phyloP scores from a whole-genome alignment of 768 basidiomycete genomes.

The Suillus americanus region DNA sequence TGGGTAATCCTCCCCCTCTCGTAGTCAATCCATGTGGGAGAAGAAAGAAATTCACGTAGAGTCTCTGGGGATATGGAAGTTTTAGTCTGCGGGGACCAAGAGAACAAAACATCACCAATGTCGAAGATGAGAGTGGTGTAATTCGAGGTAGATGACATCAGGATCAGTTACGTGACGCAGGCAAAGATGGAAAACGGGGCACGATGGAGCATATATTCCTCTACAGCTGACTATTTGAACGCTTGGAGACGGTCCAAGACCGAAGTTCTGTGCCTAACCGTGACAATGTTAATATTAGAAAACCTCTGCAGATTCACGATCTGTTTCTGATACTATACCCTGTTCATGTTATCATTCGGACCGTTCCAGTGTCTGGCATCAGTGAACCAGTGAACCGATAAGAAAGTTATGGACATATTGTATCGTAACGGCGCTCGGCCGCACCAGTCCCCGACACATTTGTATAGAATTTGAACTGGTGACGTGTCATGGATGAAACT shows the following conservation, averaged over 20 bases:
- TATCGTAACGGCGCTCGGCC: too few species aligned
- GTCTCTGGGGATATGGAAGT: conserved; percentile 41
- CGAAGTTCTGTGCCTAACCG: neutral
- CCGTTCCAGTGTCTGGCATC: too few species aligned
- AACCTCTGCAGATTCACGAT: too few species aligned
- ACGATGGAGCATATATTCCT: neutral
- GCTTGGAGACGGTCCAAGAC: neutral
- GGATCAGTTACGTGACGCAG: neutral
- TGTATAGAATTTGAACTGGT: too few species aligned
- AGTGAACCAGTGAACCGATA: too few species aligned
- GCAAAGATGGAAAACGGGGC: neutral
- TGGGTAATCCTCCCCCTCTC: conserved; percentile 48
- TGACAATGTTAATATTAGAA: too few species aligned
- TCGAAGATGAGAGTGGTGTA: conserved; percentile 47
- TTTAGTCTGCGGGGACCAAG: conserved; percentile 48
- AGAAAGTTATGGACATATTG: too few species aligned
- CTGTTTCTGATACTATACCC: too few species aligned
- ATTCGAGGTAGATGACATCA: conserved; percentile 2
- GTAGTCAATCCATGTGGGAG: conserved; percentile 53
- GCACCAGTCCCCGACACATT: too few species aligned
- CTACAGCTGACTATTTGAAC: conserved; percentile 4
- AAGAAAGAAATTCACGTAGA: conserved; percentile 42
- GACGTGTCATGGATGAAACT: too few species aligned
- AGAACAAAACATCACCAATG: conserved; percentile 56
- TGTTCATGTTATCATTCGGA: too few species aligned